phyloP scores from a whole-genome alignment of 495 filamentous ascomycete species.

The Mytilinidion resinicola region DNA sequence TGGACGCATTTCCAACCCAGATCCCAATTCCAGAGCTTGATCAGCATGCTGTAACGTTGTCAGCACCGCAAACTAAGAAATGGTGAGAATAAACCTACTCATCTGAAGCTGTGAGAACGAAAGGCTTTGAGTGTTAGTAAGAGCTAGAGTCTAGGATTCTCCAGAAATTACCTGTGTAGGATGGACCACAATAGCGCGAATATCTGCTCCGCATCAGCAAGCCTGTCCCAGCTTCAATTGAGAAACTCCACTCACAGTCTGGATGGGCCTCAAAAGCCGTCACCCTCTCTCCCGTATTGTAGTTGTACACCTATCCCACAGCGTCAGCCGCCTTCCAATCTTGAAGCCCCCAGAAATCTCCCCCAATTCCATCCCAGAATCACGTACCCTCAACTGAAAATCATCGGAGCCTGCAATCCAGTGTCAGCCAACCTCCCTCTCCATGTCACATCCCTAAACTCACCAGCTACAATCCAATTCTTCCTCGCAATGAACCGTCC shows the following conservation, averaged over 20 bases:
- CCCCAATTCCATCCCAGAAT: too few relatives aligned
- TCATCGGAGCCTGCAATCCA: constrained; percentile 62
- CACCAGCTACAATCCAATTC: constrained; percentile 97
- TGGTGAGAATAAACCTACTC: constrained; percentile 39
- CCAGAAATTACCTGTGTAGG: constrained; percentile 55
- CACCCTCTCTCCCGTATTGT: constrained; percentile 99
- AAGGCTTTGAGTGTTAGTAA: constrained; percentile 44
- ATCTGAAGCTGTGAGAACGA: constrained; percentile 94
- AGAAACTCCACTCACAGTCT: constrained; percentile 47
- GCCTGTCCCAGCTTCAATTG: too few relatives aligned
- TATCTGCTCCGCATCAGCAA: constrained; percentile 41
- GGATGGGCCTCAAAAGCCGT: constrained; percentile 97
- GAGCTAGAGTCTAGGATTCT: too few relatives aligned
- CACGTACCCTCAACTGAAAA: constrained; percentile 72
- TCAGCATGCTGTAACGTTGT: constrained; percentile 60
- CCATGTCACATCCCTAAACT: neutral
- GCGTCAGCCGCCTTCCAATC: neutral
- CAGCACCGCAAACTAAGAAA: too few relatives aligned
- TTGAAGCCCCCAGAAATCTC: constrained; percentile 48
- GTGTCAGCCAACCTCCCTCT: constrained; percentile 2
- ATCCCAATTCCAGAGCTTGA: constrained; percentile 99
- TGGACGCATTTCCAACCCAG: constrained; percentile 97
- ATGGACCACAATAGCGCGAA: constrained; percentile 95
- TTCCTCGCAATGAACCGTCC: constrained; percentile 95
- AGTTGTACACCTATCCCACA: constrained; percentile 49